Evolutionary conservation across 371 early-diverging fungal species (phyloP).

Genomic region (Mortierella sp.): DNA sequence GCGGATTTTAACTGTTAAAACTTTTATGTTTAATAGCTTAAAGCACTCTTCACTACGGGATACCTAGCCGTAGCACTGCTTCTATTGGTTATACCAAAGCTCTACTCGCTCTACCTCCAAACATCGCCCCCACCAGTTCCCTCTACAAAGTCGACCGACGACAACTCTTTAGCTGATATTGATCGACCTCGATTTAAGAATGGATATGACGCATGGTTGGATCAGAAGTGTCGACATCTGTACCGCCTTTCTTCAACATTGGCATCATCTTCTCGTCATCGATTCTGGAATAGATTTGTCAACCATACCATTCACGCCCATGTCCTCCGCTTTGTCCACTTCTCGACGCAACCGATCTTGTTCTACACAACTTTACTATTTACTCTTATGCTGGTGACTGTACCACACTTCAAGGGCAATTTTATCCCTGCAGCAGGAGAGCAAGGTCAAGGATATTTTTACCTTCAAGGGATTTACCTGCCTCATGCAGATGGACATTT

Average conservation of each 20-base stretch:
- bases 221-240: constrained; percentile 40
- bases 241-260: constrained; percentile 49
- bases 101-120: constrained; percentile 56
- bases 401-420: constrained; percentile 67
- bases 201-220: constrained; percentile 52
- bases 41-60: constrained; percentile 41
- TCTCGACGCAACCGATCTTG: constrained; percentile 54
- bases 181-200: constrained; percentile 26
- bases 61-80: constrained; percentile 30
- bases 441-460: constrained; percentile 67
- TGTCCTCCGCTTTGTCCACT: constrained; percentile 47
- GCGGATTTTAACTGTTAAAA: not conserved
- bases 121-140: constrained; percentile 47
- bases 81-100: constrained; percentile 53
- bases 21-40: constrained; percentile 12
- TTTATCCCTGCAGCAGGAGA: constrained; percentile 67
- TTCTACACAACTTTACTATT: constrained; percentile 63
- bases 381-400: constrained; percentile 61
- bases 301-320: constrained; percentile 54
- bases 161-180: not conserved
- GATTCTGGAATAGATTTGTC: constrained; percentile 47
- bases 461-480: constrained; percentile 68
- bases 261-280: constrained; percentile 25
- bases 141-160: constrained; percentile 7
- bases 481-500: constrained; percentile 45